A percentile compares a stretch with the other conserved stretches of the same genome.
Conservation (phyloP, 805 yeast species). For the Cyberlindnera bimundalis region DNA sequence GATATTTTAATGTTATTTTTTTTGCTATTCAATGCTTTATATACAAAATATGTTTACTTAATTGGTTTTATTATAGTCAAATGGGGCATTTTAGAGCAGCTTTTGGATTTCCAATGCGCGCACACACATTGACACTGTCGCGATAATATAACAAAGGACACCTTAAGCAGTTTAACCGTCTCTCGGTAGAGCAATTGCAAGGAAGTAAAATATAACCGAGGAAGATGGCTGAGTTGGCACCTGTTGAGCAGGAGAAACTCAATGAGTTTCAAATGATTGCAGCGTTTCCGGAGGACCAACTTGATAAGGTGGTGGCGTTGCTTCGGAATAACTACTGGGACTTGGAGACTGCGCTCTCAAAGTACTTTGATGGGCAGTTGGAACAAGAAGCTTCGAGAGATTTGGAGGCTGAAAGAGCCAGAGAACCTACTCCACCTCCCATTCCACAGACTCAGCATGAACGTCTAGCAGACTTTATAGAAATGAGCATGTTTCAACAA, state of each 20-base stretch:
- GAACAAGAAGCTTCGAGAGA: slow-evolving; percentile 23
- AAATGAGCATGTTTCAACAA: not conserved
- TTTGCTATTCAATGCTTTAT: too few species aligned
- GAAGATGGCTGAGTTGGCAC: slow-evolving; percentile 28
- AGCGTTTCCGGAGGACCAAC: slow-evolving; percentile 44
- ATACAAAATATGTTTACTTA: too few species aligned
- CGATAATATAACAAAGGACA: too few species aligned
- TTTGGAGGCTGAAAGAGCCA: not conserved
- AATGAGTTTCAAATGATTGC: slow-evolving; percentile 50
- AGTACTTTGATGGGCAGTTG: slow-evolving; percentile 58
- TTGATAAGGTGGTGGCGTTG: slow-evolving; percentile 43
- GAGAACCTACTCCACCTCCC: slow-evolving; percentile 3
- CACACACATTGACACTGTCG: too few species aligned
- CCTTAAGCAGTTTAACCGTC: too few species aligned
- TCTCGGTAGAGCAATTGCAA: too few species aligned
- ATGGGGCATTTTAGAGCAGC: too few species aligned
- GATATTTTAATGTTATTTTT: too few species aligned
- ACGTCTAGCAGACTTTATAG: slow-evolving; percentile 6
- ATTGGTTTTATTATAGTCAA: too few species aligned
- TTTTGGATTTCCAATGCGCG: too few species aligned
- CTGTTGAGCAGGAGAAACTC: slow-evolving; percentile 41
- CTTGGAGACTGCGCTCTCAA: slow-evolving; percentile 56
- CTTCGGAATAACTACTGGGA: slow-evolving; percentile 55
- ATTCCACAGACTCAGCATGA: not conserved
- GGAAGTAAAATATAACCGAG: too few species aligned